Evolutionary conservation across 106 monocot species (phyloP), one percentile per base, ranked within the genome.

Genomic region (Cymbidium sinense): DNA sequence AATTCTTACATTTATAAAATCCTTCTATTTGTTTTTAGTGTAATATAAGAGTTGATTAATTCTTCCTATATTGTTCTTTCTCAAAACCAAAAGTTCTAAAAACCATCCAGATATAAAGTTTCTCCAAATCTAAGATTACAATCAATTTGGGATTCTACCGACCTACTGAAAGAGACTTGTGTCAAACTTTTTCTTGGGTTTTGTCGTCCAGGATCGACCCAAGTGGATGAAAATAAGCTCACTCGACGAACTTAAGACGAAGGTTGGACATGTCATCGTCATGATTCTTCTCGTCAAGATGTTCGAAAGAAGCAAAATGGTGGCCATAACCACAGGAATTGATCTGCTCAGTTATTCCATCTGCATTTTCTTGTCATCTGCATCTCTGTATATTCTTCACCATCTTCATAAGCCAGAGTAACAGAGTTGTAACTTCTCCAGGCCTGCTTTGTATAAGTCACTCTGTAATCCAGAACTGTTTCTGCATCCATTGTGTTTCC

Each of bases 261-360:
- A 95, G 79, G 92, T 95, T 23, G 95, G 95, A 7, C 95, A 95
- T 77, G 92, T 95, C 31, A 95, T 95, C 33, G 95, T 92, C 55
- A 95, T 95, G 95, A 95, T 95, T 78, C 88, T 95, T 76, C 86
- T 95, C 27, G 95, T 95, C 43, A 95, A 95, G 85, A 95, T 95
- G 95, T 95, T 95, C 70, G 95, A 95, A 81, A 88, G 95, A 64
- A 95, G 95, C 85, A 95, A 95, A 84, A 92, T 90, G 92, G 95
- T 95, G 65, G 82, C 78, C 18, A 95, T 95, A 23, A 78, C 90
- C 13, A 92, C 92, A 1, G 95, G 92, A 8, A 15, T 86, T 78
- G 95, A 95, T 79, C 88, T 95, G 58, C 92, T 95, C 9, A 90
- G 92, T 74, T 95, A 92, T 76, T 78, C 92, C 11, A 23, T 93